Evolutionary conservation across 139 green algal species (phyloP), one percentile per base, ranked within the genome.

Genomic region (Coccomyxa sp.): DNA sequence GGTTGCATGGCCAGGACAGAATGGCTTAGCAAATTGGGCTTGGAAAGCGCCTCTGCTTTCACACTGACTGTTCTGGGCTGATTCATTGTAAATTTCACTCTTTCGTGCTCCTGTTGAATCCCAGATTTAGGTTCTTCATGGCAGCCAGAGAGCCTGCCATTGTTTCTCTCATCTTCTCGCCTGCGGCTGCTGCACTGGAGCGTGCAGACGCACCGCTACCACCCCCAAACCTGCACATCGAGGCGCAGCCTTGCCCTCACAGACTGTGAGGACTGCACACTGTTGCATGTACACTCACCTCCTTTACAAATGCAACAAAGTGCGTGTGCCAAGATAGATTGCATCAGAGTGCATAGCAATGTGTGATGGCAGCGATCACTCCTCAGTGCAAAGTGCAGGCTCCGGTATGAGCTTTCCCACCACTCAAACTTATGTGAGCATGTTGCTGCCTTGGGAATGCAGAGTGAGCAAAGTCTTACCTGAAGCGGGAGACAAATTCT

Each of bases 111-210:
- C 54, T 35, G 0, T 40, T 70, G 39, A 84, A 79, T 34, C 81
- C 81, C 0, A 84, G 31, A 40, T 78, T 79, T 24, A 84, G 31
- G 10, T 78, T 78, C 36, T 80, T 80, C 76, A 84, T 81, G 31
- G 76, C 72, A 58, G 81, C 81, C 38, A 84, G 44, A 10, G 75
- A 79, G 73, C 78, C 78, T 22, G 78, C 78, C 78, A 82, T 82
- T 16, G 50, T 73, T 70, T 84, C 81, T 29, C 70, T 73, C 81
- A 84, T 79, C 22, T 68, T 44, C 54, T 84, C 76, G 27, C 34
- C 55, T 3, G 41, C 70, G 27, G 75, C 75, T 8, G 76, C 81
- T 54, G 80, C 80, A 29, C 34, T 77, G 4, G 80, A 72, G 27
- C 75, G 80, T 22, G 76, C 69, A 29, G 76, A 75, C 34, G 80